These are phyloP conservation scores for Pythium rishiriense DNA, from an alignment of 352 stramenopile species.

Conservation along the genomic window DNA sequence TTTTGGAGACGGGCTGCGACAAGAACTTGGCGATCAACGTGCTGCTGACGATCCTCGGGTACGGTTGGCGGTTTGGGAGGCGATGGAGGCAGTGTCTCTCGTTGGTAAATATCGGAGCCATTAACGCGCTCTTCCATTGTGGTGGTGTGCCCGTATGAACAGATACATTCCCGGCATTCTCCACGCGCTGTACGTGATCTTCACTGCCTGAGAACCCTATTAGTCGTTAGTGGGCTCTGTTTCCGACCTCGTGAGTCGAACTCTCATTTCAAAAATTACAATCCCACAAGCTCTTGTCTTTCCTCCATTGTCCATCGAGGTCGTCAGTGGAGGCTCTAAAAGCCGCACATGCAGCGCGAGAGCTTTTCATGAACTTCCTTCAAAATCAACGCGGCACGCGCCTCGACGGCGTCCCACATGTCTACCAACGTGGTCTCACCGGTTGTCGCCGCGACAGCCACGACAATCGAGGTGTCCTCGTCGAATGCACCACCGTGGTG, in stretches of 20 bases:
- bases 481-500: conserved; percentile 16
- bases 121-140: too few relatives aligned
- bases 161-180: conserved; percentile 64
- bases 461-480: conserved; percentile 29
- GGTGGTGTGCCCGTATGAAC: neutral
- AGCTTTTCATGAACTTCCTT: conserved; percentile 57
- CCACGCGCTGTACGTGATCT: conserved; percentile 57
- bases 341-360: conserved; percentile 61
- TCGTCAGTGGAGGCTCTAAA: conserved; percentile 32
- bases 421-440: conserved; percentile 41
- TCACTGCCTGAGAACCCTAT: conserved; percentile 28
- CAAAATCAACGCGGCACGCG: conserved; percentile 44
- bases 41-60: conserved; percentile 34
- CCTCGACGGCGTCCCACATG: conserved; percentile 60
- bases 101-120: too few relatives aligned
- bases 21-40: conserved; percentile 32
- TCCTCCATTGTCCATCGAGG: neutral
- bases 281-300: neutral
- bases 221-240: too few relatives aligned
- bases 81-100: conserved; percentile 2
- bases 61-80: neutral
- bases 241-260: too few relatives aligned
- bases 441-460: conserved; percentile 45
- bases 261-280: too few relatives aligned
- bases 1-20: conserved; percentile 30